A percentile compares a stretch with the other conserved stretches of the same genome.
These are phyloP conservation scores for Colletotrichum sp. DNA, from an alignment of 2,329 filamentous ascomycete species.

Conservation along the genomic window DNA sequence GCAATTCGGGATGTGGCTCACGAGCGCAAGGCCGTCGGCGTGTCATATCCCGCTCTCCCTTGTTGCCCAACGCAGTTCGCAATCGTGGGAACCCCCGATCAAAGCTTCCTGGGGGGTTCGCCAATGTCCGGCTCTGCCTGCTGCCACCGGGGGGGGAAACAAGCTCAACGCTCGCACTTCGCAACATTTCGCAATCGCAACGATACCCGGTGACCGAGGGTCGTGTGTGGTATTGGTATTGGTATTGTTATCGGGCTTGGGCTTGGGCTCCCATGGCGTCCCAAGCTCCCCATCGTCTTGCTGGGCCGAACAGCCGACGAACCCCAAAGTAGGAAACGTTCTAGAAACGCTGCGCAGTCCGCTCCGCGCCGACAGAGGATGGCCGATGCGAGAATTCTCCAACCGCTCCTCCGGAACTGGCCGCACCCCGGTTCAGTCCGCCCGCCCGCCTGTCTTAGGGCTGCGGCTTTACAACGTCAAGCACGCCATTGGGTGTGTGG, in stretches of 20 bases:
- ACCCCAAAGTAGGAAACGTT: background rate
- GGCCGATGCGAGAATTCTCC: conserved; percentile 12
- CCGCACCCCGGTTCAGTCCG: background rate
- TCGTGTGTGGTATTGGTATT: background rate
- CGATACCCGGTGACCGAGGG: background rate
- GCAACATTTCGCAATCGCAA: background rate
- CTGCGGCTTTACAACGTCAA: background rate
- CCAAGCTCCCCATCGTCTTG: background rate
- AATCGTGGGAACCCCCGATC: background rate
- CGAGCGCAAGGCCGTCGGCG: background rate
- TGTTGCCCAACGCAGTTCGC: background rate
- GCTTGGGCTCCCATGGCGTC: background rate
- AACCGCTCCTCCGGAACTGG: conserved; percentile 5
- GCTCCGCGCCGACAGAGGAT: background rate
- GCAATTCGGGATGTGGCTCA: background rate
- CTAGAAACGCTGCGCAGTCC: background rate
- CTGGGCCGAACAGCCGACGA: background rate
- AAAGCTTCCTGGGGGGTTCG: background rate
- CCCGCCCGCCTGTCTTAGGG: background rate
- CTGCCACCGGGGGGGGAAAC: background rate
- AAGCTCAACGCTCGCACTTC: background rate
- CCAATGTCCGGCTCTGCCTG: background rate
- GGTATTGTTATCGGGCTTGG: too few relatives aligned
- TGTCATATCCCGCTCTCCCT: background rate
- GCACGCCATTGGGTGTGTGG: conserved; percentile 2